phyloP scores from a whole-genome alignment of 1,284 basidiomycete species.

The Fomitopsis pinicola region DNA sequence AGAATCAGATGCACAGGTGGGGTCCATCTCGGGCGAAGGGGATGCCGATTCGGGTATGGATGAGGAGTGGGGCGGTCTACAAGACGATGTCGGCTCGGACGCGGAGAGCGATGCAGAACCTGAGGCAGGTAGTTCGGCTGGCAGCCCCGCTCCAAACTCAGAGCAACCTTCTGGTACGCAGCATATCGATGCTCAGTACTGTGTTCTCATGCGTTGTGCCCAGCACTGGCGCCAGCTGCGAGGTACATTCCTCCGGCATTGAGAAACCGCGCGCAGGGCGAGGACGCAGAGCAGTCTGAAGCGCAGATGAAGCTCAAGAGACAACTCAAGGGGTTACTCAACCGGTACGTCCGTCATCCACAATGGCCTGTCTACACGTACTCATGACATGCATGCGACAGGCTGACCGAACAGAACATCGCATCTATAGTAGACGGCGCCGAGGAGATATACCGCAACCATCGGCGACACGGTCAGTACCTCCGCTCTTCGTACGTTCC shows the following conservation, averaged over 20 bases:
- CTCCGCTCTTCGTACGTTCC: too few relatives aligned
- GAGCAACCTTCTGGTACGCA: background rate
- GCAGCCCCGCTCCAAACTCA: background rate
- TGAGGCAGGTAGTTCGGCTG: background rate
- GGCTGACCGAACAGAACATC: constrained; percentile 91
- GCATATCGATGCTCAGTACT: background rate
- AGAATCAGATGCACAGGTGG: background rate
- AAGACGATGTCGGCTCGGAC: background rate
- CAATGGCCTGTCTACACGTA: background rate
- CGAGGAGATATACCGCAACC: constrained; percentile 74
- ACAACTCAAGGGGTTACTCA: constrained; percentile 85
- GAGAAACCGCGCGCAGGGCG: constrained; percentile 35
- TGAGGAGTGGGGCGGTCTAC: constrained; percentile 7
- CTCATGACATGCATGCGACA: constrained; percentile 25
- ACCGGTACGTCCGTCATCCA: constrained; percentile 52
- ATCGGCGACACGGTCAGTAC: constrained; percentile 74
- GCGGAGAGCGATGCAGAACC: background rate
- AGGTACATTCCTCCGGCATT: constrained; percentile 67
- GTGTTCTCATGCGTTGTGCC: background rate
- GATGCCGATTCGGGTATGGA: constrained; percentile 6
- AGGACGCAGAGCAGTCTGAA: constrained; percentile 39
- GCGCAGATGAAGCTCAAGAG: constrained; percentile 64
- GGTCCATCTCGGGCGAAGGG: background rate
- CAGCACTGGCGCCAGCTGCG: background rate
- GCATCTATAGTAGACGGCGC: constrained; percentile 74